phyloP scores from a whole-genome alignment of 805 yeast species.

The Saturnispora besseyi region DNA sequence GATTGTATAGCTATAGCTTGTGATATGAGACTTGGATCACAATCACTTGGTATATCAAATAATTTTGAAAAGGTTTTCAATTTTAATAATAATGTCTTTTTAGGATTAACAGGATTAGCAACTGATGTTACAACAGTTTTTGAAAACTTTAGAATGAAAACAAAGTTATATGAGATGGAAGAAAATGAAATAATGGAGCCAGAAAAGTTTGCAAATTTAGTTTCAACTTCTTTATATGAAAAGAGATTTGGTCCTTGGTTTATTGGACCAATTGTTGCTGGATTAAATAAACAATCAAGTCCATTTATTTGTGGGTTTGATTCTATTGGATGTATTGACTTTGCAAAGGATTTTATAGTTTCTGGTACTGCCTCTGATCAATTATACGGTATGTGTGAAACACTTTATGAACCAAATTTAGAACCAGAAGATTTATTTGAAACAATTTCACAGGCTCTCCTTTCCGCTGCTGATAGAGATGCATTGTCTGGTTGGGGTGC shows the following conservation, averaged over 20 bases:
- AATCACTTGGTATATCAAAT: slow-evolving; percentile 84
- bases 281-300: slow-evolving; percentile 68
- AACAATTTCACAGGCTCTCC: slow-evolving; percentile 85
- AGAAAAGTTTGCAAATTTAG: slow-evolving; percentile 83
- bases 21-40: slow-evolving; percentile 89
- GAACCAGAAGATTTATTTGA: slow-evolving; percentile 95
- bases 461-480: slow-evolving; percentile 95
- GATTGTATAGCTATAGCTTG: slow-evolving; percentile 97
- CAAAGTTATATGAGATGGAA: slow-evolving; percentile 79
- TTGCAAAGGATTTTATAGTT: slow-evolving; percentile 88
- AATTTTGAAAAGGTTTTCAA: slow-evolving; percentile 89
- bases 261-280: slow-evolving; percentile 95
- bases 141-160: slow-evolving; percentile 74
- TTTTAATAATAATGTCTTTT: slow-evolving; percentile 65
- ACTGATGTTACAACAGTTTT: slow-evolving; percentile 83
- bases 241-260: slow-evolving; percentile 94
- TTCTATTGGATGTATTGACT: slow-evolving; percentile 92
- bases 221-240: slow-evolving; percentile 82
- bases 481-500: slow-evolving; percentile 99
- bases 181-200: slow-evolving; percentile 94
- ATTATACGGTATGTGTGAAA: slow-evolving; percentile 97
- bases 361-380: slow-evolving; percentile 97
- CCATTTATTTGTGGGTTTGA: slow-evolving; percentile 96
- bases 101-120: slow-evolving; percentile 93
- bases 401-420: slow-evolving; percentile 85